Evolutionary conservation across 176 grass and related monocot species (phyloP).

Genomic region (Canna indica): DNA sequence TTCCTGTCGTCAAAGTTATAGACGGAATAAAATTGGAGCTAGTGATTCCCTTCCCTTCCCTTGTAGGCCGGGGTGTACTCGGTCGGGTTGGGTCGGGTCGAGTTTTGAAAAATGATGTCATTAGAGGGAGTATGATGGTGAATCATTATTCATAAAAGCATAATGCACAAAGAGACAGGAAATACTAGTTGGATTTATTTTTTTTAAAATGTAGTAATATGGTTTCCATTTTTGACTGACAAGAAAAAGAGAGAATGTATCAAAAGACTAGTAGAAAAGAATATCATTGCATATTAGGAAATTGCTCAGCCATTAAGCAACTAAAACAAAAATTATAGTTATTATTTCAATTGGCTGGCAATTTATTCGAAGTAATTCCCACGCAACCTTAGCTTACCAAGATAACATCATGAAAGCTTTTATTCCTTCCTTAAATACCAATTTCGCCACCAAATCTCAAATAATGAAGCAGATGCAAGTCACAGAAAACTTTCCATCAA

Average conservation of each 20-base stretch:
- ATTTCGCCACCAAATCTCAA: too few species aligned
- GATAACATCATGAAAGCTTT: background rate
- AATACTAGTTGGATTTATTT: background rate
- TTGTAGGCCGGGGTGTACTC: too few species aligned
- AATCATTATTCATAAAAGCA: conserved; percentile 12
- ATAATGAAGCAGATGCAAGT: background rate
- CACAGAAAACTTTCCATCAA: background rate
- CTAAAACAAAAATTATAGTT: background rate
- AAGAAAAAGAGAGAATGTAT: background rate
- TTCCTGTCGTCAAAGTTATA: too few species aligned
- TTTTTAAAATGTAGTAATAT: too few species aligned
- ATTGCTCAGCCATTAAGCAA: background rate
- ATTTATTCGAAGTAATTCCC: too few species aligned
- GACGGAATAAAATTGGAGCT: too few species aligned
- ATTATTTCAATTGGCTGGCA: background rate
- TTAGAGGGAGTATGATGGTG: background rate
- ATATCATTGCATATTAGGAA: background rate
- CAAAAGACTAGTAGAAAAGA: background rate
- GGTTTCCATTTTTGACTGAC: background rate
- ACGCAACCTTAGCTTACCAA: background rate
- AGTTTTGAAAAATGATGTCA: background rate
- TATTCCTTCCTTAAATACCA: background rate
- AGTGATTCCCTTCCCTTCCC: too few species aligned
- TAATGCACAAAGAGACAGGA: background rate
- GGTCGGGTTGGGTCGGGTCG: too few species aligned